These are phyloP conservation scores for Tolypocladium tropicale DNA, from an alignment of 2,329 filamentous ascomycete species.

Conservation along the genomic window DNA sequence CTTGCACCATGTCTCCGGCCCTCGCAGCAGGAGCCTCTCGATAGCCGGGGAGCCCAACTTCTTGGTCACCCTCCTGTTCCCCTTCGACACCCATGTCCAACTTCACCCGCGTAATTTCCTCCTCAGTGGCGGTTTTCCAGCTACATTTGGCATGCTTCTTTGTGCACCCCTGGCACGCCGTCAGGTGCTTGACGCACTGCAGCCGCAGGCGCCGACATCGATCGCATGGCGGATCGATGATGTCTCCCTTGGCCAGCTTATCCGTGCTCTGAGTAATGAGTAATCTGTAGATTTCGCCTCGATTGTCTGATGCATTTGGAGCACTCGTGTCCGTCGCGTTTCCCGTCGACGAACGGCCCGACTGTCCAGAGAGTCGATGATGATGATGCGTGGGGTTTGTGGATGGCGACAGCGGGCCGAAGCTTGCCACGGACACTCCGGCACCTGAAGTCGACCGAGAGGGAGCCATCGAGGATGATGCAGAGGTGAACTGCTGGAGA, in stretches of 20 bases:
- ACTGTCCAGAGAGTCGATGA: constrained; percentile 5
- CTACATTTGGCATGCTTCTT: constrained; percentile 85
- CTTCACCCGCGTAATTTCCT: constrained; percentile 40
- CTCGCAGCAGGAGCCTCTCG: not conserved
- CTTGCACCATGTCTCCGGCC: not conserved
- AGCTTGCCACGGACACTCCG: constrained; percentile 12
- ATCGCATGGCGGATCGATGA: constrained; percentile 75
- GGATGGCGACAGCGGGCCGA: constrained; percentile 16
- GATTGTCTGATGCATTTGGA: constrained; percentile 12
- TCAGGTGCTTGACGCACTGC: constrained; percentile 76
- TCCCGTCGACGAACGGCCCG: constrained; percentile 6
- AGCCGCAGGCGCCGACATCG: constrained; percentile 70
- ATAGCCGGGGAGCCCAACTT: constrained; percentile 5
- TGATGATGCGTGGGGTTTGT: constrained; percentile 12
- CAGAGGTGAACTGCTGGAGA: constrained; percentile 38
- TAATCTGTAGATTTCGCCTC: constrained; percentile 25
- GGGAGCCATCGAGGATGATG: constrained; percentile 10
- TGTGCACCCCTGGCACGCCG: constrained; percentile 77
- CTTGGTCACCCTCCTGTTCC: constrained; percentile 3
- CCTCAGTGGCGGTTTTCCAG: constrained; percentile 71
- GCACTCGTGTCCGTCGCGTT: constrained; percentile 15
- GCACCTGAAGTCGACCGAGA: constrained; percentile 17
- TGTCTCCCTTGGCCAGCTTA: constrained; percentile 59
- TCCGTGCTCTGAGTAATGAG: constrained; percentile 70
- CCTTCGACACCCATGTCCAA: constrained; percentile 14